Evolutionary conservation across 192 early-diverging fungal genomes (phyloP), one percentile per base, ranked within the genome.

Genomic region (Podila minutissima): DNA sequence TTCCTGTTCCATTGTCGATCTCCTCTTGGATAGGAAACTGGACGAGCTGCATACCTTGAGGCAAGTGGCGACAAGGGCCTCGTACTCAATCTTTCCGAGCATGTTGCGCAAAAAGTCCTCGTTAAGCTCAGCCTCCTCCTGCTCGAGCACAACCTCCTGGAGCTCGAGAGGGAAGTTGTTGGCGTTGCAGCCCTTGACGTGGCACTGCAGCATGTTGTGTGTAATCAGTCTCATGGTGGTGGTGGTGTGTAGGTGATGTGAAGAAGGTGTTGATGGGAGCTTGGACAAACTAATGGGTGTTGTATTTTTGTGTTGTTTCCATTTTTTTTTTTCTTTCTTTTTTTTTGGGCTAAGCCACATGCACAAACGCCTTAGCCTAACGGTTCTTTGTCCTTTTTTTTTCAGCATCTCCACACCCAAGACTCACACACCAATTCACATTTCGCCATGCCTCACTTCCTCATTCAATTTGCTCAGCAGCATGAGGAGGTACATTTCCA

Each of bases 181-280:
- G 71, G 86, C 87, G n/a, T 89, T 91, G 89, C 98, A 99, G 85
- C 91, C 91, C 84, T 96, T 97, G 81, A 94, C 98, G 79, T 97
- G 95, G 92, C 98, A 99, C 87, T 96, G 95, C 64, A 99, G 91
- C 95, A 99, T 95, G 84, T 99, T 99, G 89, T 99, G 98, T 38
- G 96, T 97, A 50, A 99, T 91, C 71, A 99, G 93, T 86, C 97
- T 91, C 91, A 93, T 94, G 67, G 26, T 86, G 12, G 3, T 49
- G 26, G 12, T 5, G 41, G 26, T 41, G 37, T 22, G 15, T 57
- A 12, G 51, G 28, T 35, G 24, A 57, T 41, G 67, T 29, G 13
- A 50, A 50, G 58, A 41, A 12, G 31, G 31, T 29, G 63, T 26
- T 46, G 38, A 62, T 59, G 35, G 12, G 12, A 58, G 59, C 37